Conservation (phyloP, 2,329 filamentous ascomycete species). For the Chalaropsis ovoidea region DNA sequence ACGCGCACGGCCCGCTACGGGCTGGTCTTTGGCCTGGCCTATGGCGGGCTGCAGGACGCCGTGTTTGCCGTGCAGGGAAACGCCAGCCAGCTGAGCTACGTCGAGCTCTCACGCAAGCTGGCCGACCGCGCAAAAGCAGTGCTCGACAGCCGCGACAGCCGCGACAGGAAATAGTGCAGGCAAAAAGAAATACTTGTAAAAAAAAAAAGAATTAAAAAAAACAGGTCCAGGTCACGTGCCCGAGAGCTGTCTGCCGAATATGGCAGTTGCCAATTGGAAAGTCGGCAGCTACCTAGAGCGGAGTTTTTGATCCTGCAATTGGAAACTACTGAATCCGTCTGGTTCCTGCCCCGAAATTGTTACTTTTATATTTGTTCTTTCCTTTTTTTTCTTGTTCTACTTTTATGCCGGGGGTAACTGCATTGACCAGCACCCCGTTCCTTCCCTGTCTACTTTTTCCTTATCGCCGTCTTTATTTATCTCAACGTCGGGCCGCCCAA, state of each 20-base stretch:
- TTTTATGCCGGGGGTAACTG: background rate
- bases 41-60: constrained; percentile 70
- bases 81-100: constrained; percentile 52
- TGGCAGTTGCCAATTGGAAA: background rate
- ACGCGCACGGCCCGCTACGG: constrained; percentile 72
- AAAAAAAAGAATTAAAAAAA: background rate
- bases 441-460: constrained; percentile 3
- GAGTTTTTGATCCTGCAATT: background rate
- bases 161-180: background rate
- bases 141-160: background rate
- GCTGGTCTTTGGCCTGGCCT: constrained; percentile 65
- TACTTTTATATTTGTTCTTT: constrained; percentile 11
- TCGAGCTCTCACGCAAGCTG: constrained; percentile 38
- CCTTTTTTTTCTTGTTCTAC: background rate
- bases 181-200: background rate
- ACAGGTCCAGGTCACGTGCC: background rate
- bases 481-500: background rate
- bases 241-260: background rate
- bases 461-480: background rate
- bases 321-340: background rate
- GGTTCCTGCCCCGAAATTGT: background rate
- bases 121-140: background rate
- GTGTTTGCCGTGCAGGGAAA: constrained; percentile 60
- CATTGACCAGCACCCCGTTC: too few species aligned
- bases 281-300: too few species aligned